Evolutionary conservation across 2,329 filamentous ascomycete genomes (phyloP), one percentile per base, ranked within the genome.

Genomic region (Xylariaceae sp.): DNA sequence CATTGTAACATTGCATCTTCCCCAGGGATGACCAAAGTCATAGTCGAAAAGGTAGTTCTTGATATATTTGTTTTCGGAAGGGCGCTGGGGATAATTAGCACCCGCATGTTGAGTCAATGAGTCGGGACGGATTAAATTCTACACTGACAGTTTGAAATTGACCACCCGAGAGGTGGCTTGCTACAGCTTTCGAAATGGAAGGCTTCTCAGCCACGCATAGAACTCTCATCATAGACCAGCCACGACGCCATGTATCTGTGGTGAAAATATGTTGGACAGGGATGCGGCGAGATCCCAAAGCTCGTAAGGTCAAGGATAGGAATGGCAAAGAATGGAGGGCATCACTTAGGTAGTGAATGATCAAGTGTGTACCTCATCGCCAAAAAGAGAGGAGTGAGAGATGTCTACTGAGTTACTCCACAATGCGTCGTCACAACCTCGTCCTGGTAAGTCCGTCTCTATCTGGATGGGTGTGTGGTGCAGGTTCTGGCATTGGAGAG

Each of bases 11-110:
- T 80, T 73, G 62, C 87, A 95, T 47, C 73, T 74, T 16, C 90
- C 89, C 86, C 89, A 95, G 50, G 76, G 72, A 35, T 72, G 76
- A 4, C 83, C 83, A 62, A 98, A 98, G 61, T 88, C 82, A 66
- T 93, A 98, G 34, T 84, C 76, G 60, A 98, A 98, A 19, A 81
- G 76, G 68, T 96, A 97, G 57, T 98, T 98, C 63, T 96, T 97
- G 63, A 95, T 84, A 66, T 83, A 97, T 53, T 78, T 77, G 50
- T 82, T 82, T 16, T 80, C 72, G 3, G 89, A 85, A 48, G 79
- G 75, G 52, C 75, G 74, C 88, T 94, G 42, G 32, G 28, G 13
- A 34, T 22, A n/a, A 33, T 47, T 24, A 51, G 47, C 42, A 32
- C 15, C 30, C 8, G 30, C 13, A 17, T 7, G 30, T n/a, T 9